Evolutionary conservation across 1,284 basidiomycete genomes (phyloP).

Genomic region (Ustilago hordei): DNA sequence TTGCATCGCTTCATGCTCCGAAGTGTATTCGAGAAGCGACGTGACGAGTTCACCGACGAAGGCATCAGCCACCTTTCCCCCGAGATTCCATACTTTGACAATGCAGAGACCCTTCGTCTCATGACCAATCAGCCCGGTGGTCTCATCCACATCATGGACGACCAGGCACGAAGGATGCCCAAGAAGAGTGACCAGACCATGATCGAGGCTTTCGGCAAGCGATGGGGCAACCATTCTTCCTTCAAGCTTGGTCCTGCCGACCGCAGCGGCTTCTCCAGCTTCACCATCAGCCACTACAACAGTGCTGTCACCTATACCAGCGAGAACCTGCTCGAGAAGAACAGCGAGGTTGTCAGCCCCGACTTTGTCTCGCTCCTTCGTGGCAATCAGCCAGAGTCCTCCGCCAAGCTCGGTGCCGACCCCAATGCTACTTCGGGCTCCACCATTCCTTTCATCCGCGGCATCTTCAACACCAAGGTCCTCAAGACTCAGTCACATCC

Average conservation of each 20-base stretch:
- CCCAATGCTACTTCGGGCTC: constrained; percentile 55
- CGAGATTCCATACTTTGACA: constrained; percentile 86
- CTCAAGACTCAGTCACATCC: constrained; percentile 92
- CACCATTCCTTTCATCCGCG: constrained; percentile 81
- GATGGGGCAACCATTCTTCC: constrained; percentile 90
- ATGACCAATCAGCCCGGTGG: constrained; percentile 89
- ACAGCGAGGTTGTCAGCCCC: constrained; percentile 88
- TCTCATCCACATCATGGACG: constrained; percentile 96
- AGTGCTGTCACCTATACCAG: constrained; percentile 91
- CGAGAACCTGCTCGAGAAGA: constrained; percentile 88
- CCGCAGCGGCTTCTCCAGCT: constrained; percentile 83
- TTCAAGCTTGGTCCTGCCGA: constrained; percentile 75
- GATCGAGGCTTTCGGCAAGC: constrained; percentile 92
- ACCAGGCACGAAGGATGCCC: constrained; percentile 85
- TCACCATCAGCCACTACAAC: constrained; percentile 91
- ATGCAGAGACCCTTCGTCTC: constrained; percentile 87
- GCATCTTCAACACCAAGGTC: constrained; percentile 86
- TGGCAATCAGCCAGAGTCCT: constrained; percentile 71
- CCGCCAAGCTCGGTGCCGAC: constrained; percentile 62
- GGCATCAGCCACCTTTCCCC: constrained; percentile 81
- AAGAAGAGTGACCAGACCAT: constrained; percentile 94
- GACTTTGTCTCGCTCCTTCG: constrained; percentile 91
- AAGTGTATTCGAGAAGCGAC: constrained; percentile 81
- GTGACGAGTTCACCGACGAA: constrained; percentile 85
- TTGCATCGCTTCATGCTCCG: constrained; percentile 86